These are phyloP conservation scores for Pedinophyceae sp. DNA, from an alignment of 139 green algal species.

Conservation along the genomic window DNA sequence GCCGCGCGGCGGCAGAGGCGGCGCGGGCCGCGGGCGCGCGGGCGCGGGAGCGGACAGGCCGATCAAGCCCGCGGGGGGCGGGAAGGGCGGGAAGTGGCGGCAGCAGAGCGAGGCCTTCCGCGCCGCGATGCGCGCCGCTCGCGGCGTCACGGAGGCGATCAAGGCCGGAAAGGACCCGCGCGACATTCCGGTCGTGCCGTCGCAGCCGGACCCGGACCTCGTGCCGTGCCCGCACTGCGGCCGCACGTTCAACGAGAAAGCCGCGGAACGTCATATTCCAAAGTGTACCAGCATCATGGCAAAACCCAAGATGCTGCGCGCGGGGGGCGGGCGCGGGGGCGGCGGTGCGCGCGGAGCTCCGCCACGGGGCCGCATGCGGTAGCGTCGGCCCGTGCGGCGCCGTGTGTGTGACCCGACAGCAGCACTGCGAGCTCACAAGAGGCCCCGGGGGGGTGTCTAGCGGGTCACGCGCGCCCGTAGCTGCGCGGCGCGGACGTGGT, in stretches of 20 bases:
- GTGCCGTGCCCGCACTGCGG: constrained; percentile 48
- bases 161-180: constrained; percentile 15
- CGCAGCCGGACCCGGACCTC: constrained; percentile 17
- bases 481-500: too few species aligned
- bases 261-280: constrained; percentile 49
- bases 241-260: constrained; percentile 37
- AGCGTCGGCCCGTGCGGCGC: too few species aligned
- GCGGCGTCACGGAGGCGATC: constrained; percentile 13
- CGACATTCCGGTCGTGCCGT: constrained; percentile 13
- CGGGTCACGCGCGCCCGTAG: too few species aligned
- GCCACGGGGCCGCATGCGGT: too few species aligned
- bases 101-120: constrained; percentile 37
- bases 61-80: neutral
- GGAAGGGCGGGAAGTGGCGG: constrained; percentile 37
- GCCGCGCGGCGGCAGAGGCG: neutral
- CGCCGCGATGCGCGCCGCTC: constrained; percentile 21
- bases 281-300: constrained; percentile 42
- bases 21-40: neutral
- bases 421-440: too few species aligned
- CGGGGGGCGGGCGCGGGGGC: constrained; percentile 7
- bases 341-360: too few species aligned
- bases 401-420: too few species aligned
- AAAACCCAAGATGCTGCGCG: constrained; percentile 22
- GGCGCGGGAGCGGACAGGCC: neutral
- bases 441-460: too few species aligned